Conservation (phyloP, 768 basidiomycete genomes). For the Cystofilobasidium capitatum region DNA sequence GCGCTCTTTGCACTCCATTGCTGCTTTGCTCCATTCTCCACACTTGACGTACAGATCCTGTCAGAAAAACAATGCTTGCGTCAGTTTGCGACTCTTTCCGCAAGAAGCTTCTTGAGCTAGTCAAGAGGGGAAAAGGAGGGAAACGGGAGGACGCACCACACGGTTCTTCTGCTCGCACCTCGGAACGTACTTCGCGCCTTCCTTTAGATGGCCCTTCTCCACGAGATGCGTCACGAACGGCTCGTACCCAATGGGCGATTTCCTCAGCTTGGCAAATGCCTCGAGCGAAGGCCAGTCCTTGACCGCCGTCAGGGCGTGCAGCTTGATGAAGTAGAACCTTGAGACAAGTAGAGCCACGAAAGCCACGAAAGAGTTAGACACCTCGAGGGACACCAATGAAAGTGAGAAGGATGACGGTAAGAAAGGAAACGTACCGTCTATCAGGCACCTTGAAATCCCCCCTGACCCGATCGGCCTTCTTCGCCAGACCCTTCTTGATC, state of each 20-base stretch:
- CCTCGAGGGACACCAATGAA: not conserved
- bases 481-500: slow-evolving; percentile 66
- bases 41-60: slow-evolving; percentile 76
- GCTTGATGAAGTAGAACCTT: slow-evolving; percentile 90
- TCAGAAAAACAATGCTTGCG: not conserved
- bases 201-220: slow-evolving; percentile 59
- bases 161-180: slow-evolving; percentile 75
- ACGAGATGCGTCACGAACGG: slow-evolving; percentile 54
- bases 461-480: slow-evolving; percentile 79
- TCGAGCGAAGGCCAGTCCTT: slow-evolving; percentile 82
- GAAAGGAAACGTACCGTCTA: slow-evolving; percentile 56
- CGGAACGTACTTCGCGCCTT: slow-evolving; percentile 67
- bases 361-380: not conserved
- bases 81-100: no score
- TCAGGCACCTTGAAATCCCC: slow-evolving; percentile 89
- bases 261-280: slow-evolving; percentile 69
- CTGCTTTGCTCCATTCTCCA: slow-evolving; percentile 81
- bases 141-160: slow-evolving; percentile 36
- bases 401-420: not conserved
- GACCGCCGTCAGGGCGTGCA: slow-evolving; percentile 66
- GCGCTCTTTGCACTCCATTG: slow-evolving; percentile 77
- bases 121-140: not conserved
- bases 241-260: slow-evolving; percentile 93
- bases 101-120: not conserved
- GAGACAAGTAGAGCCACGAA: not conserved